Percentiles rank a stretch among this genome's conserved stretches.
Evolutionary conservation across 1,284 basidiomycete genomes (phyloP).

Genomic region (Marasmius sp.): DNA sequence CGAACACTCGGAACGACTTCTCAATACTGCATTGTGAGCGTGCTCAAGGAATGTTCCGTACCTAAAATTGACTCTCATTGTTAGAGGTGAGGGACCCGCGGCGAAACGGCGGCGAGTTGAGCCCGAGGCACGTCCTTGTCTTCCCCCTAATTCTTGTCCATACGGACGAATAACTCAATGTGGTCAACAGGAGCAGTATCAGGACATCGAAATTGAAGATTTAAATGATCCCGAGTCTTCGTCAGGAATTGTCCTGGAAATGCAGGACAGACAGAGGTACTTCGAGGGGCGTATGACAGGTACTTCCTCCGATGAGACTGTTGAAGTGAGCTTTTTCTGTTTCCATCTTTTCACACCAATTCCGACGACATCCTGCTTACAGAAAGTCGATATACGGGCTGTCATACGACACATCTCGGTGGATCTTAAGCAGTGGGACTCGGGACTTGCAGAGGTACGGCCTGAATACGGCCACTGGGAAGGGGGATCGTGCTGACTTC

Average conservation of each 20-base stretch:
- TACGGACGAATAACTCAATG: slow-evolving; percentile 14
- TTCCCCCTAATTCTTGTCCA: neutral
- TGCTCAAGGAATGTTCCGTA: neutral
- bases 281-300: slow-evolving; percentile 63
- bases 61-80: slow-evolving; percentile 7
- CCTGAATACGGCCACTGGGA: neutral
- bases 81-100: slow-evolving; percentile 57
- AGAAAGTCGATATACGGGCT: slow-evolving; percentile 42
- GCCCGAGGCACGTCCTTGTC: slow-evolving; percentile 27
- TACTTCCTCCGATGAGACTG: slow-evolving; percentile 27
- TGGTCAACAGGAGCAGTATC: slow-evolving; percentile 48
- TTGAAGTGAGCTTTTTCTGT: slow-evolving; percentile 26
- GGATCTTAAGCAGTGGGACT: slow-evolving; percentile 57
- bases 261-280: slow-evolving; percentile 77
- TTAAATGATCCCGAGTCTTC: slow-evolving; percentile 68
- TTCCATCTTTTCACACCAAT: neutral
- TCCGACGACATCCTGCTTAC: neutral
- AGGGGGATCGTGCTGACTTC: neutral
- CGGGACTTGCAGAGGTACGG: slow-evolving; percentile 54
- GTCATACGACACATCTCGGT: slow-evolving; percentile 46
- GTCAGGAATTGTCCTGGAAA: slow-evolving; percentile 77
- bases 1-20: slow-evolving; percentile 89
- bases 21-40: slow-evolving; percentile 74
- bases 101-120: slow-evolving; percentile 61
- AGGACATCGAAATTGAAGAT: slow-evolving; percentile 86